Base-by-base conservation (phyloP, 2,329 filamentous ascomycete species). In the Ophiostoma montium region DNA sequence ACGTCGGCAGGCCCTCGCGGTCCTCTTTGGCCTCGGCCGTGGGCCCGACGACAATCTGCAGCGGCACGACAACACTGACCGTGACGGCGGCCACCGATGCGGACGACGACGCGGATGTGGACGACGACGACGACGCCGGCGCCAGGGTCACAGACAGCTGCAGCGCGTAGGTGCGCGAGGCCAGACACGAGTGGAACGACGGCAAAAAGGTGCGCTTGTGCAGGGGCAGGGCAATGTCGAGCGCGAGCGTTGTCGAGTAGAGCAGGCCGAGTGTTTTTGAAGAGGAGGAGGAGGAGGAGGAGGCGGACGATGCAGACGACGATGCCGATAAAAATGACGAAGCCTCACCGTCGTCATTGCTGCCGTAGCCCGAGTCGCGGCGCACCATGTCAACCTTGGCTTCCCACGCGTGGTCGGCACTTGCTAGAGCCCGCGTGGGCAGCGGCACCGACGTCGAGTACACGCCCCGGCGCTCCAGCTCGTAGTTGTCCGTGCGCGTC, bases 161-260 rank as follows among this genome's bases (percentile, higher is more conserved):
- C 30, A 78, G 58, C 5, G 70, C 66, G 59, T 79, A 79, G n/a
- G 69, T 68, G 23, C 75, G 70, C 8, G 72, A 73, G 35, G 68
- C 63, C 59, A 78, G 70, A 63, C 75, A 79, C 9, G 70, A 72
- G 62, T 78, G 72, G 57, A 78, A 79, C 5, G 72, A 73, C 0
- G 75, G 75, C 19, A 78, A 53, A 55, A 77, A 74, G 9, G 69
- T 64, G 59, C 70, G 74, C 57, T 67, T 70, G 27, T 61, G 58
- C 9, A 63, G 59, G 4, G 74, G 71, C 31, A 78, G 59, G 15
- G 61, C 58, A 51, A 79, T 62, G 1, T 74, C 73, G 1, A 79
- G 58, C 38, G 67, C 61, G 10, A 78, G 54, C 5, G 60, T 60
- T 0, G 72, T 60, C 1, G 63, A 62, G 57, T 75, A 65, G 52